Conservation (phyloP, 2,329 filamentous ascomycete genomes). For the Aulographum hederae region DNA sequence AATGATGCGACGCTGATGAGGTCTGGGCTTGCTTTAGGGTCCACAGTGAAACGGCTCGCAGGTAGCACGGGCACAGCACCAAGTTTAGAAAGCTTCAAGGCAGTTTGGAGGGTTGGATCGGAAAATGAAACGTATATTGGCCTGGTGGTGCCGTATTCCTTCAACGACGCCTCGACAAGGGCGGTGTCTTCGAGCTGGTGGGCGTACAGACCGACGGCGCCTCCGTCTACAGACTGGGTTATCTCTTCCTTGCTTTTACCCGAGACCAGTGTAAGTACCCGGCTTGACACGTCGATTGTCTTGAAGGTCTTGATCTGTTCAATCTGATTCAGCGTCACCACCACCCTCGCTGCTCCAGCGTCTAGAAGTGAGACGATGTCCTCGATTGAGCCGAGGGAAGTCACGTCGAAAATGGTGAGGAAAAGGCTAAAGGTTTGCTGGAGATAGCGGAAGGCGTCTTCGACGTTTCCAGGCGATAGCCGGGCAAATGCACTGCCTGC, state of each 20-base stretch:
- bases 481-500: slow-evolving; percentile 38
- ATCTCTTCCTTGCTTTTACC: slow-evolving; percentile 23
- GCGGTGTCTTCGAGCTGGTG: slow-evolving; percentile 14
- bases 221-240: too few relatives aligned
- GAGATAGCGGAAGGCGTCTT: slow-evolving; percentile 32
- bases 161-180: slow-evolving; percentile 10
- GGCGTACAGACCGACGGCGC: slow-evolving; percentile 11
- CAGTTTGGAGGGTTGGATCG: slow-evolving; percentile 19
- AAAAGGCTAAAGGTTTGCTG: slow-evolving; percentile 36
- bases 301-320: slow-evolving; percentile 31
- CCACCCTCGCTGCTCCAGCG: slow-evolving; percentile 66
- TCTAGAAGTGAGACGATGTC: slow-evolving; percentile 70
- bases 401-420: slow-evolving; percentile 59
- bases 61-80: slow-evolving; percentile 54
- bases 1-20: slow-evolving; percentile 51
- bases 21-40: slow-evolving; percentile 37
- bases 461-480: slow-evolving; percentile 28
- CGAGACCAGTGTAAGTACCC: slow-evolving; percentile 37
- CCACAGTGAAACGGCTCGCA: slow-evolving; percentile 49
- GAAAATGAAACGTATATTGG: slow-evolving; percentile 33
- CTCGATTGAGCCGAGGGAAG: slow-evolving; percentile 45
- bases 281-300: slow-evolving; percentile 30
- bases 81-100: slow-evolving; percentile 22
- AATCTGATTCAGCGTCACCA: slow-evolving; percentile 57
- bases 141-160: slow-evolving; percentile 28